Conservation (phyloP, 257 asterid species). For the Marsdenia floribunda region DNA sequence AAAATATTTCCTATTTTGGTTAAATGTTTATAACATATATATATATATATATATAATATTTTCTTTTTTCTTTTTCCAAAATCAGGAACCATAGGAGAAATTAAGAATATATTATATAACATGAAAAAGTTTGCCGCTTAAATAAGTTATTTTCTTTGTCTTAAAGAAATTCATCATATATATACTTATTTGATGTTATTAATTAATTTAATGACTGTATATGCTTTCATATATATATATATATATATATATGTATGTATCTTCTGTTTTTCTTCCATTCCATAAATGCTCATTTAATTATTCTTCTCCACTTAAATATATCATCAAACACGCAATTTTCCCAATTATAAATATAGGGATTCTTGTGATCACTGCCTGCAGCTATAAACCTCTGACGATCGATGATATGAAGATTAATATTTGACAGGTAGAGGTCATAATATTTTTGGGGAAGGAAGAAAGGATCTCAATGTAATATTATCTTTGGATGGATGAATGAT, state of each 20-base stretch:
- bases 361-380: not conserved
- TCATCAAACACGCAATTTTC: not conserved
- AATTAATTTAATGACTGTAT: not conserved
- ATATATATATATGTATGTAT: too few species aligned
- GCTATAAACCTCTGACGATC: not conserved
- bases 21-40: slow-evolving; percentile 17
- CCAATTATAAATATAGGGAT: not conserved
- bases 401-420: not conserved
- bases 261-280: not conserved
- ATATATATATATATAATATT: not conserved
- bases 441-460: not conserved
- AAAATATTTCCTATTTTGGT: slow-evolving; percentile 56
- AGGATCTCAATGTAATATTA: not conserved
- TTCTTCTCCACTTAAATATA: not conserved
- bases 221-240: not conserved
- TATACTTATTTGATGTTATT: not conserved
- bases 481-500: not conserved
- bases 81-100: not conserved
- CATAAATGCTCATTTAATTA: not conserved
- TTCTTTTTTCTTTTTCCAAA: not conserved
- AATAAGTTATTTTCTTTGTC: not conserved
- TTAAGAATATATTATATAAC: not conserved
- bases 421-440: not conserved
- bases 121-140: not conserved
- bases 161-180: not conserved